phyloP scores from a whole-genome alignment of 768 basidiomycete genomes.

The Russula sp. region DNA sequence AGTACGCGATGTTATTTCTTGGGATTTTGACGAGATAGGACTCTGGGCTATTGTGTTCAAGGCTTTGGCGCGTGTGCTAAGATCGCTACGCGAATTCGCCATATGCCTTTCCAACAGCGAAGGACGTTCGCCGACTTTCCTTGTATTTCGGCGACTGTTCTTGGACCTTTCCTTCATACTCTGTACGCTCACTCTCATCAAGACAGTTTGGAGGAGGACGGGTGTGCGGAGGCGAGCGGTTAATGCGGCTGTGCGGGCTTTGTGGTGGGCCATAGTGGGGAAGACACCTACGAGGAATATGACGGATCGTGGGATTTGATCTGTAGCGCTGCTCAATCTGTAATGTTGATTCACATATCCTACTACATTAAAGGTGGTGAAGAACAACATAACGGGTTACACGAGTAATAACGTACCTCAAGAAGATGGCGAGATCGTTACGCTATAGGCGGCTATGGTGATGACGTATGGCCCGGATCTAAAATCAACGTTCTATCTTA shows the following conservation, averaged over 20 bases:
- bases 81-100: conserved; percentile 42
- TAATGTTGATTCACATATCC: background rate
- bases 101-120: conserved; percentile 54
- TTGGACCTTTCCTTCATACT: conserved; percentile 73
- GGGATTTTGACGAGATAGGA: conserved; percentile 51
- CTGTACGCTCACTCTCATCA: conserved; percentile 51
- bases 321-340: background rate
- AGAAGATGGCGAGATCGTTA: background rate
- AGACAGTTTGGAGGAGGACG: conserved; percentile 57
- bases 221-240: conserved; percentile 66
- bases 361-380: background rate
- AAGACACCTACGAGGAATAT: conserved; percentile 38
- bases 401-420: background rate
- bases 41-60: conserved; percentile 72
- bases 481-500: background rate
- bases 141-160: conserved; percentile 65
- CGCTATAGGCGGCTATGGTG: background rate
- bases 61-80: conserved; percentile 49
- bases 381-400: too few relatives aligned
- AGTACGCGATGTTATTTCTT: conserved; percentile 10
- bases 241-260: conserved; percentile 48
- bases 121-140: conserved; percentile 54
- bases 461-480: background rate
- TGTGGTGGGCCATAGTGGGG: conserved; percentile 69
- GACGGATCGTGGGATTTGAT: conserved; percentile 42